Conservation (phyloP, 2,329 filamentous ascomycete genomes). For the Pyrenophora teres region DNA sequence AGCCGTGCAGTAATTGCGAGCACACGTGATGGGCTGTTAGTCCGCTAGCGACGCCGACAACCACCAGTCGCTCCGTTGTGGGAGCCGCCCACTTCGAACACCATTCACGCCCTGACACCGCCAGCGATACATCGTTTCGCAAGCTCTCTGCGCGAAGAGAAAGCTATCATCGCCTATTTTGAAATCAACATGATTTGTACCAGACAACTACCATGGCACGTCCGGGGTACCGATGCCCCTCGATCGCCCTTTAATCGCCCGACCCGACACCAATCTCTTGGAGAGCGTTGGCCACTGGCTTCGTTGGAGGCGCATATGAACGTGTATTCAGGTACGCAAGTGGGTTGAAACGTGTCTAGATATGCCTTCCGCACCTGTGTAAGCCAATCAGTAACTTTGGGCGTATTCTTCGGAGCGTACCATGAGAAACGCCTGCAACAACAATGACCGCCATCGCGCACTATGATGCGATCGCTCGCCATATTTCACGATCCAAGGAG, state of each 20-base stretch:
- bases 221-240: constrained; percentile 24
- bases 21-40: constrained; percentile 20
- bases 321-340: background rate
- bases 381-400: constrained; percentile 4
- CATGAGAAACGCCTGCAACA: background rate
- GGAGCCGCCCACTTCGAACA: constrained; percentile 13
- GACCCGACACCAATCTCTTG: constrained; percentile 5
- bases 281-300: background rate
- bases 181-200: background rate
- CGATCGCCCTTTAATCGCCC: constrained; percentile 19
- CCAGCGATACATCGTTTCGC: constrained; percentile 1
- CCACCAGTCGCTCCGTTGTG: constrained; percentile 17
- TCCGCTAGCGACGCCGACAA: constrained; percentile 19
- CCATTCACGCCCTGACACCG: constrained; percentile 12
- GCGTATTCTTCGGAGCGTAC: background rate
- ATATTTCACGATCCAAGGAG: background rate
- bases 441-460: background rate
- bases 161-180: background rate
- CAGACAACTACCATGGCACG: constrained; percentile 8
- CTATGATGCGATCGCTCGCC: background rate
- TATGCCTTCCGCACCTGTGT: background rate
- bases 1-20: constrained; percentile 6
- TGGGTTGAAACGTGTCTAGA: background rate
- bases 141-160: background rate
- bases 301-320: background rate